phyloP scores from a whole-genome alignment of 1,284 basidiomycete species.

The Erythrobasidium hasegawianum region DNA sequence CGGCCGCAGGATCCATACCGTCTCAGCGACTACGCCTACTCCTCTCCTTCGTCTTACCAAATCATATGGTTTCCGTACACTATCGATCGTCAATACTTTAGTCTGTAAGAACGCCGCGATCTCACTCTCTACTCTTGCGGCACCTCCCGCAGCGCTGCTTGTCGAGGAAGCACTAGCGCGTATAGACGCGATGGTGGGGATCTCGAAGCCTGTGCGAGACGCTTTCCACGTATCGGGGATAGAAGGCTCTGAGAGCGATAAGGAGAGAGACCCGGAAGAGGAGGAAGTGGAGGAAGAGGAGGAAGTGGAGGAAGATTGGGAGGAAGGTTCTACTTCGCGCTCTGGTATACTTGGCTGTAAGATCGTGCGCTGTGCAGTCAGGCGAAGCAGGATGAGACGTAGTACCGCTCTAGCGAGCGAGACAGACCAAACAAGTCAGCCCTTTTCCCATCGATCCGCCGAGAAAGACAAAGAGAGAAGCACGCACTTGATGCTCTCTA shows the following conservation, averaged over 20 bases:
- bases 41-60: slow-evolving; percentile 42
- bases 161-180: slow-evolving; percentile 22
- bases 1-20: slow-evolving; percentile 48
- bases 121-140: slow-evolving; percentile 29
- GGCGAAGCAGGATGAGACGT: slow-evolving; percentile 47
- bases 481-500: slow-evolving; percentile 50
- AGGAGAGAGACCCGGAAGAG: slow-evolving; percentile 16
- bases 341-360: slow-evolving; percentile 48
- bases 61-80: slow-evolving; percentile 44
- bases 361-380: slow-evolving; percentile 47
- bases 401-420: slow-evolving; percentile 43
- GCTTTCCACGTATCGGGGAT: slow-evolving; percentile 42
- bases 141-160: neutral
- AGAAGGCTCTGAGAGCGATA: slow-evolving; percentile 4
- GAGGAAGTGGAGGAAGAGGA: slow-evolving; percentile 10
- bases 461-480: no score
- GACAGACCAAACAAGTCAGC: neutral
- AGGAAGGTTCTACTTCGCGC: slow-evolving; percentile 43
- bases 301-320: slow-evolving; percentile 13
- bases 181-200: slow-evolving; percentile 38
- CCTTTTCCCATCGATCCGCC: no score
- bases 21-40: slow-evolving; percentile 42
- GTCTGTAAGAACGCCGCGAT: slow-evolving; percentile 44
- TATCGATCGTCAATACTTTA: slow-evolving; percentile 44
- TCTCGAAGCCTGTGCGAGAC: slow-evolving; percentile 37